Conservation (phyloP, 805 yeast genomes). For the Wickerhamiella qilinensis region DNA sequence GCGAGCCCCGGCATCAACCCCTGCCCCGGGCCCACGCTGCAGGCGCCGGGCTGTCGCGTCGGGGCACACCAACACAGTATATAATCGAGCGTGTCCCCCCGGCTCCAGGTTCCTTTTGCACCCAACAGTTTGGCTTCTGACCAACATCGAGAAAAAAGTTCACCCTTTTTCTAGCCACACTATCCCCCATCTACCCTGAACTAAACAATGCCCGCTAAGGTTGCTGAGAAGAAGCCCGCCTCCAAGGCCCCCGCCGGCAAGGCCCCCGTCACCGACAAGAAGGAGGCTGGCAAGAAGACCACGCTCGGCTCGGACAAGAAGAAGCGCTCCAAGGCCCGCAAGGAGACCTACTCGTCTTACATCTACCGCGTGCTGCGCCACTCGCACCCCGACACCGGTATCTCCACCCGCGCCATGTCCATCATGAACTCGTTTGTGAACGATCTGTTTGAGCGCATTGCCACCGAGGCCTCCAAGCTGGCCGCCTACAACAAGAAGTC, state of each 20-base stretch:
- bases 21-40: too few species aligned
- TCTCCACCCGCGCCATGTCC: slow-evolving; percentile 96
- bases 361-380: slow-evolving; percentile 97
- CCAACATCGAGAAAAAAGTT: slow-evolving; percentile 18
- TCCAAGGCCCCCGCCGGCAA: slow-evolving; percentile 64
- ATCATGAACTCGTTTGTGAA: slow-evolving; percentile 97
- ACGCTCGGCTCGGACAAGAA: slow-evolving; percentile 57
- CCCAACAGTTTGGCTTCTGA: slow-evolving; percentile 8
- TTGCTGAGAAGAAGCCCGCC: slow-evolving; percentile 50
- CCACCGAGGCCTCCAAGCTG: slow-evolving; percentile 92
- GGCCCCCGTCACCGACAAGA: slow-evolving; percentile 86
- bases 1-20: too few species aligned
- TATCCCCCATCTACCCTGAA: too few species aligned
- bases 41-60: too few species aligned
- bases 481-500: slow-evolving; percentile 98
- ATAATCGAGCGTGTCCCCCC: neutral
- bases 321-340: slow-evolving; percentile 91
- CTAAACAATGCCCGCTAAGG: slow-evolving; percentile 26
- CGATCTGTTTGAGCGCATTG: slow-evolving; percentile 96
- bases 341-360: slow-evolving; percentile 96
- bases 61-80: too few species aligned
- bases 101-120: slow-evolving; percentile 12
- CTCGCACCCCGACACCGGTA: slow-evolving; percentile 99
- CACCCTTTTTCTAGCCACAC: slow-evolving; percentile 9
- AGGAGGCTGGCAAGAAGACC: slow-evolving; percentile 79